A percentile compares a stretch with the other conserved stretches of the same genome.
Conservation (phyloP, 2,329 filamentous ascomycete genomes). For the Alternaria hordeiaustralica region DNA sequence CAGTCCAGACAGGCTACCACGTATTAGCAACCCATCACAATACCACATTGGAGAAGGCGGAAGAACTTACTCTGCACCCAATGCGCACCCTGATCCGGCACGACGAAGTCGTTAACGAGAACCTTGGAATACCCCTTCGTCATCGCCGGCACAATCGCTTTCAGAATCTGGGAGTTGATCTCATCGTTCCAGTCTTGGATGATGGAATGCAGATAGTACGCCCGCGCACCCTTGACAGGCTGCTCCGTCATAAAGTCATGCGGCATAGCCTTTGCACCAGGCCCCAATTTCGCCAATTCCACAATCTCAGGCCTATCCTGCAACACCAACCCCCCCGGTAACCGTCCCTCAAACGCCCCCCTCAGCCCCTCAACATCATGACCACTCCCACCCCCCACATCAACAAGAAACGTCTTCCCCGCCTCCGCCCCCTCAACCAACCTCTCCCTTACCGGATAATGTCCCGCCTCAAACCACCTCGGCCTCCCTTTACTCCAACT, state of each 20-base stretch:
- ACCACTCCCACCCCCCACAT: conserved; percentile 31
- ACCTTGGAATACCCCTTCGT: conserved; percentile 36
- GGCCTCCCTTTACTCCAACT: conserved; percentile 34
- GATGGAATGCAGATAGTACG: conserved; percentile 38
- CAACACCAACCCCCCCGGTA: conserved; percentile 28
- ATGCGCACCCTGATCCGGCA: conserved; percentile 31
- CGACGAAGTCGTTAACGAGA: conserved; percentile 35
- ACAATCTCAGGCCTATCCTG: conserved; percentile 35
- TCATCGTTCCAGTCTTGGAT: conserved; percentile 41
- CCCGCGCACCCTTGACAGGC: conserved; percentile 42
- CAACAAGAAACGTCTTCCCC: conserved; percentile 26
- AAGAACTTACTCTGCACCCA: conserved; percentile 30
- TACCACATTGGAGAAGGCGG: not conserved
- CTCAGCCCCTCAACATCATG: conserved; percentile 32
- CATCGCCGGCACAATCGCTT: conserved; percentile 35
- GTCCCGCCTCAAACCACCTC: conserved; percentile 28
- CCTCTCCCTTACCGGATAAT: conserved; percentile 34
- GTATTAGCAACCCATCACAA: not conserved
- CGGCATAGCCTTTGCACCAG: conserved; percentile 34
- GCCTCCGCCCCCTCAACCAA: conserved; percentile 23
- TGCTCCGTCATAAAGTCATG: conserved; percentile 46
- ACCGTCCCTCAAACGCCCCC: conserved; percentile 17
- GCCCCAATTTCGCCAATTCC: conserved; percentile 25
- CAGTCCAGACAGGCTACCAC: conserved; percentile 27
- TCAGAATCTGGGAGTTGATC: conserved; percentile 29